phyloP scores from a whole-genome alignment of 2,329 filamentous ascomycete species.

The Paraphoma chrysanthemicola region DNA sequence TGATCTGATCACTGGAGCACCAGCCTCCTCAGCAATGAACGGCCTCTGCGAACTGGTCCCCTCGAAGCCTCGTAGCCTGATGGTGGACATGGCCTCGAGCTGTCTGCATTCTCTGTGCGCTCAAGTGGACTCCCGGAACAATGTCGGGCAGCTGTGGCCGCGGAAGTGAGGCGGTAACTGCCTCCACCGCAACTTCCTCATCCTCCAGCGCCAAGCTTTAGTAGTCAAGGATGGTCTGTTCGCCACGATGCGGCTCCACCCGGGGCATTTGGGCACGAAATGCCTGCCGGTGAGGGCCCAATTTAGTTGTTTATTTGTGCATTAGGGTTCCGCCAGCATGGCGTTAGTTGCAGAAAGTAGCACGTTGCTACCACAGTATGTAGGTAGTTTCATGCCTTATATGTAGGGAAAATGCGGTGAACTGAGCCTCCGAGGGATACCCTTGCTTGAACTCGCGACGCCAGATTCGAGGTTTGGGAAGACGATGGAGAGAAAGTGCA shows the following conservation, averaged over 20 bases:
- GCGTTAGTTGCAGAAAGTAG: constrained; percentile 15
- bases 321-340: constrained; percentile 17
- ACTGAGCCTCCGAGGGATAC: constrained; percentile 11
- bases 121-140: neutral
- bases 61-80: neutral
- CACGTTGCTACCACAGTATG: neutral
- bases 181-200: constrained; percentile 27
- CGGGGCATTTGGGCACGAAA: constrained; percentile 16
- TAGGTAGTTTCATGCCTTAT: neutral
- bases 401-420: constrained; percentile 17
- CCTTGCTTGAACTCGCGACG: neutral
- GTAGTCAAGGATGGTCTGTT: constrained; percentile 7
- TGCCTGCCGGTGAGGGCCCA: constrained; percentile 28
- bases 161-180: constrained; percentile 16
- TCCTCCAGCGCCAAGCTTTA: constrained; percentile 17
- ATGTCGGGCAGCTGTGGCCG: constrained; percentile 1
- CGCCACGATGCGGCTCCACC: constrained; percentile 7
- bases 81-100: neutral
- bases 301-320: constrained; percentile 21
- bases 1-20: constrained; percentile 14
- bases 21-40: constrained; percentile 14
- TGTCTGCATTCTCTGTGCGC: too few species aligned
- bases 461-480: neutral
- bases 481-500: neutral
- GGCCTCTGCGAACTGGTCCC: constrained; percentile 20